Conservation (phyloP, 2,329 filamentous ascomycete genomes). For the Aspergillus awamori region DNA sequence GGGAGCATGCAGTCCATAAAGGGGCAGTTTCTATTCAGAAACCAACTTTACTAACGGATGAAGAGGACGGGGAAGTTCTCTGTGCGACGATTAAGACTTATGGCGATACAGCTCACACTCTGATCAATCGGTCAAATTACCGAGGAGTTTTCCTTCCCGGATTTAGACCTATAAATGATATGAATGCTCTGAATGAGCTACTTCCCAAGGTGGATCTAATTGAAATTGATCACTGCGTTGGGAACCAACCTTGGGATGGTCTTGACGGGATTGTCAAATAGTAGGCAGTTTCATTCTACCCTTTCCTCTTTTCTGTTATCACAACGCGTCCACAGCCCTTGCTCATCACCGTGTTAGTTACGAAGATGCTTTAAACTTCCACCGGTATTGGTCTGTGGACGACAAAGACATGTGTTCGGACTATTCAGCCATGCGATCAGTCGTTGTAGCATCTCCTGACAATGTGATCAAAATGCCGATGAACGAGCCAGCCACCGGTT, state of each 20-base stretch:
- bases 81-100: constrained; percentile 80
- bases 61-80: constrained; percentile 58
- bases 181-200: constrained; percentile 47
- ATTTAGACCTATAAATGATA: constrained; percentile 58
- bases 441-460: constrained; percentile 83
- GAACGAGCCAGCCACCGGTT: constrained; percentile 85
- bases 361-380: constrained; percentile 82
- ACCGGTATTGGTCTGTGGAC: constrained; percentile 94
- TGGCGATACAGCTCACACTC: constrained; percentile 85
- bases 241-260: constrained; percentile 89
- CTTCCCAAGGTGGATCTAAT: constrained; percentile 69
- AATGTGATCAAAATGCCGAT: constrained; percentile 93
- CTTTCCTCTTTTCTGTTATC: neutral
- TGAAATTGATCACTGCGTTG: constrained; percentile 90
- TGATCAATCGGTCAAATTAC: constrained; percentile 72
- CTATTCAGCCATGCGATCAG: constrained; percentile 79
- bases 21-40: constrained; percentile 67
- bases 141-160: constrained; percentile 76
- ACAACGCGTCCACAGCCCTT: too few relatives aligned
- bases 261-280: constrained; percentile 65
- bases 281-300: constrained; percentile 26
- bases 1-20: constrained; percentile 66
- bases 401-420: constrained; percentile 87
- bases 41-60: constrained; percentile 60
- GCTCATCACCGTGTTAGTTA: constrained; percentile 56